phyloP scores from a whole-genome alignment of 495 filamentous ascomycete genomes.

The Neurospora sp. region DNA sequence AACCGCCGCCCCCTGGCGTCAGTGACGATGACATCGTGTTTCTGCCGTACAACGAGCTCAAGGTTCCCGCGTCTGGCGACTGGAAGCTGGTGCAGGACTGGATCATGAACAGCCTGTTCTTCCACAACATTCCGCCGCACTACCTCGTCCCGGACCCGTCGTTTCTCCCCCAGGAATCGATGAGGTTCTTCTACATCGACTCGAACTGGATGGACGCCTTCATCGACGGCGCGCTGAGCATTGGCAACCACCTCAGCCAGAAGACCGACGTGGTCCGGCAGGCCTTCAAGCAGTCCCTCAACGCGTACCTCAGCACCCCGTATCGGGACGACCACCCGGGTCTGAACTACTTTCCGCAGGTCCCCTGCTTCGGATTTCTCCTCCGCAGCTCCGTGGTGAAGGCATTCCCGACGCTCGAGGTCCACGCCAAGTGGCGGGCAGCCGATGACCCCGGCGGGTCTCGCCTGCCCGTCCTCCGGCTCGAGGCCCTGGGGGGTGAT shows the following conservation, averaged over 20 bases:
- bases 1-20: no score
- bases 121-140: slow-evolving; percentile 30
- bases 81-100: slow-evolving; percentile 26
- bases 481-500: slow-evolving; percentile 11
- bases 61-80: slow-evolving; percentile 19
- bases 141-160: slow-evolving; percentile 29
- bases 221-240: slow-evolving; percentile 36
- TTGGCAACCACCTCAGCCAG: slow-evolving; percentile 29
- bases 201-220: slow-evolving; percentile 31
- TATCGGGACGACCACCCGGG: slow-evolving; percentile 8
- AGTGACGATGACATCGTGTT: no score
- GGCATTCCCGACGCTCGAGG: slow-evolving; percentile 7
- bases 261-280: slow-evolving; percentile 18
- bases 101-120: slow-evolving; percentile 30
- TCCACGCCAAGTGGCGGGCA: background rate
- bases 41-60: slow-evolving; percentile 24
- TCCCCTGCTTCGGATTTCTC: slow-evolving; percentile 9
- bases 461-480: slow-evolving; percentile 5
- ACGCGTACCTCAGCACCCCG: slow-evolving; percentile 12
- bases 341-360: slow-evolving; percentile 3
- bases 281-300: slow-evolving; percentile 26
- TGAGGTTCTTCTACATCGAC: slow-evolving; percentile 41
- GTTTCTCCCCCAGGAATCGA: slow-evolving; percentile 25
- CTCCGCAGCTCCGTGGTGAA: slow-evolving; percentile 2
- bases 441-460: background rate